Evolutionary conservation across 163 green algal genomes (phyloP).

Genomic region (Scenedesmus sp.): DNA sequence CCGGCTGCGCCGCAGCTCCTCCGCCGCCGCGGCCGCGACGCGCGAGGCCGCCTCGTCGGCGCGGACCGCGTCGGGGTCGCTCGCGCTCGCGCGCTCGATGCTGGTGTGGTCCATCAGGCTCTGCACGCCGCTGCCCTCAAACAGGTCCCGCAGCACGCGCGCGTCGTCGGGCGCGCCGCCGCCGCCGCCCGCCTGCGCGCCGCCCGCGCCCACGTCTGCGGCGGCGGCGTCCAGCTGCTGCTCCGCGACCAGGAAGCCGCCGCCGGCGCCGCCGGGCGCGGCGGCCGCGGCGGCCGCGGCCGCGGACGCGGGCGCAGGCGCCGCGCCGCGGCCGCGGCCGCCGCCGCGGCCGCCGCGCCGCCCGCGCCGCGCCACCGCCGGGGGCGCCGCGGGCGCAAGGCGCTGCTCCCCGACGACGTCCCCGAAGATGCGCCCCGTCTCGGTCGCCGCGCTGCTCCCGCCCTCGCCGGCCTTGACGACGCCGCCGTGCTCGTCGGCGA

Average conservation of each 20-base stretch:
- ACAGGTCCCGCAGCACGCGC: constrained; percentile 72
- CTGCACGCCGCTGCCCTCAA: constrained; percentile 76
- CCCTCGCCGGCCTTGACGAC: neutral
- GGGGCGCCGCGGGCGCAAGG: constrained; percentile 8
- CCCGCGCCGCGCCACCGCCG: neutral
- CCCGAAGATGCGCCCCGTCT: constrained; percentile 87
- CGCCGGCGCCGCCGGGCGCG: neutral
- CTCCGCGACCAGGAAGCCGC: constrained; percentile 9
- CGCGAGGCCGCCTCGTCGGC: constrained; percentile 72
- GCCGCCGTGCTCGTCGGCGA: constrained; percentile 77
- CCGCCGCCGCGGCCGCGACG: constrained; percentile 77
- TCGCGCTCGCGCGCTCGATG: constrained; percentile 84
- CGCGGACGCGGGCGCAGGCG: neutral
- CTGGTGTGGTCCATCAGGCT: constrained; percentile 82
- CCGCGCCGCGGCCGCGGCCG: constrained; percentile 28
- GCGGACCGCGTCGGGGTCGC: constrained; percentile 66
- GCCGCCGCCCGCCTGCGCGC: neutral
- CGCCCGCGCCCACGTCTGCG: neutral
- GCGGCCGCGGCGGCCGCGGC: neutral
- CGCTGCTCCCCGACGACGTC: constrained; percentile 27
- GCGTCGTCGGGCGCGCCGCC: constrained; percentile 56
- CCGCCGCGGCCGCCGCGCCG: constrained; percentile 4
- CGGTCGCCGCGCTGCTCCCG: constrained; percentile 55
- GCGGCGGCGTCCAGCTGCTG: constrained; percentile 25
- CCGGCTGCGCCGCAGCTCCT: constrained; percentile 75